These are phyloP conservation scores for Vanderwaltozyma yarrowii DNA, from an alignment of 805 yeast species.

Conservation along the genomic window DNA sequence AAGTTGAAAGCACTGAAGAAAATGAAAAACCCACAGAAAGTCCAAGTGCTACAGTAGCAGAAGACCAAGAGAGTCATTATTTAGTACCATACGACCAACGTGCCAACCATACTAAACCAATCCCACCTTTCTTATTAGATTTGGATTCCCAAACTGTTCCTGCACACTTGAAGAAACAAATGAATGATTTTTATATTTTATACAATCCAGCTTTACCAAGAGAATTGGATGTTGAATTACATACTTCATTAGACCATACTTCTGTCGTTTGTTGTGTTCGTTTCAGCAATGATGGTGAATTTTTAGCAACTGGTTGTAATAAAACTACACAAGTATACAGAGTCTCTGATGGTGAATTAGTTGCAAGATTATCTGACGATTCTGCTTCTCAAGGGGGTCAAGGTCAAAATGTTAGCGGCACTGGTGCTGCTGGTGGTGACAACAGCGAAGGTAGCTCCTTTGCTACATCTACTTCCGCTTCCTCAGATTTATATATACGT, in stretches of 20 bases:
- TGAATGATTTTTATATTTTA: conserved; percentile 75
- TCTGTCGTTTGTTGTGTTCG: conserved; percentile 96
- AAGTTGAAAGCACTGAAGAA: not conserved
- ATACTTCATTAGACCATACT: conserved; percentile 83
- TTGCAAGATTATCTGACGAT: conserved; percentile 82
- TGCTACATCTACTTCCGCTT: conserved; percentile 47
- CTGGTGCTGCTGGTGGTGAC: conserved; percentile 18
- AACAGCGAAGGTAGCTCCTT: conserved; percentile 24
- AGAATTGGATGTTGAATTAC: conserved; percentile 72
- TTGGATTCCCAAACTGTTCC: conserved; percentile 71
- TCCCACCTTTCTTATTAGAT: conserved; percentile 72
- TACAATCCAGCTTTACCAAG: conserved; percentile 81
- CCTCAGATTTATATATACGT: conserved; percentile 77
- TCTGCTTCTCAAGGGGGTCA: conserved; percentile 30
- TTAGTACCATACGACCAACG: conserved; percentile 32
- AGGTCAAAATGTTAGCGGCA: not conserved
- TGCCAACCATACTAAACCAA: conserved; percentile 53
- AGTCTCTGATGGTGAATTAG: conserved; percentile 82
- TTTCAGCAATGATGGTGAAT: conserved; percentile 84
- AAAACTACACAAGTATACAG: conserved; percentile 90
- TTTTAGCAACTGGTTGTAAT: conserved; percentile 93
- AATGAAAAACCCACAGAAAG: not conserved
- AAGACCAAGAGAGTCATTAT: conserved; percentile 19
- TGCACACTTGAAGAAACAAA: conserved; percentile 70
- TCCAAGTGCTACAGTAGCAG: conserved; percentile 7